Evolutionary conservation across 148 eudicot species (phyloP).

Genomic region (Agrostemma githago): DNA sequence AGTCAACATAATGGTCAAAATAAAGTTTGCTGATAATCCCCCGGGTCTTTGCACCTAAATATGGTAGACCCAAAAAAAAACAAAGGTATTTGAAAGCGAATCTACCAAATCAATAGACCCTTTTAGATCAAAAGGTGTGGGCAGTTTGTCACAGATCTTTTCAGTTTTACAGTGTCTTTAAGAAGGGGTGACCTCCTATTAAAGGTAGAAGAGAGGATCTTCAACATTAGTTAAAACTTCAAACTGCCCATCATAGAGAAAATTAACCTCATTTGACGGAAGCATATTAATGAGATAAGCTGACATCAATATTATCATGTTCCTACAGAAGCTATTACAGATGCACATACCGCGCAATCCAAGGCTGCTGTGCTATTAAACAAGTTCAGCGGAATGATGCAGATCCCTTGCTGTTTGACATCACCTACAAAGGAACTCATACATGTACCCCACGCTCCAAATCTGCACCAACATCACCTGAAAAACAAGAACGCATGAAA

Average conservation of each 20-base stretch:
- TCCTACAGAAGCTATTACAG: constrained; percentile 62
- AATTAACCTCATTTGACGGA: not conserved
- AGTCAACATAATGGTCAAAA: not conserved
- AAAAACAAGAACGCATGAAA: constrained; percentile 24
- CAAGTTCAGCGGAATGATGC: constrained; percentile 85
- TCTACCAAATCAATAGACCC: no score
- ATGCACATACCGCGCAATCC: constrained; percentile 67
- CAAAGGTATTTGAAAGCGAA: not conserved
- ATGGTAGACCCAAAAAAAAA: not conserved
- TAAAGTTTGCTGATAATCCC: not conserved
- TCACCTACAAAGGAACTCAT: constrained; percentile 76
- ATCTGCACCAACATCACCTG: constrained; percentile 41
- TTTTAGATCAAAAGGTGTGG: no score
- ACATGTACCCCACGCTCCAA: constrained; percentile 46
- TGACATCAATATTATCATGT: constrained; percentile 18
- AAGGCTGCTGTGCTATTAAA: constrained; percentile 64
- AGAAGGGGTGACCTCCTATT: not conserved
- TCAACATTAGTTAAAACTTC: not conserved
- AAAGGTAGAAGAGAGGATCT: no score
- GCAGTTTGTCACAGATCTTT: no score
- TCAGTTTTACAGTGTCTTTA: not conserved
- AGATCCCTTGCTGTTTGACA: constrained; percentile 56
- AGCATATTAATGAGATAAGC: constrained; percentile 1
- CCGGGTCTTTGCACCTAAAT: not conserved
- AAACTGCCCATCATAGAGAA: not conserved